phyloP scores from a whole-genome alignment of 2,329 filamentous ascomycete genomes.

The Claviceps citrina region DNA sequence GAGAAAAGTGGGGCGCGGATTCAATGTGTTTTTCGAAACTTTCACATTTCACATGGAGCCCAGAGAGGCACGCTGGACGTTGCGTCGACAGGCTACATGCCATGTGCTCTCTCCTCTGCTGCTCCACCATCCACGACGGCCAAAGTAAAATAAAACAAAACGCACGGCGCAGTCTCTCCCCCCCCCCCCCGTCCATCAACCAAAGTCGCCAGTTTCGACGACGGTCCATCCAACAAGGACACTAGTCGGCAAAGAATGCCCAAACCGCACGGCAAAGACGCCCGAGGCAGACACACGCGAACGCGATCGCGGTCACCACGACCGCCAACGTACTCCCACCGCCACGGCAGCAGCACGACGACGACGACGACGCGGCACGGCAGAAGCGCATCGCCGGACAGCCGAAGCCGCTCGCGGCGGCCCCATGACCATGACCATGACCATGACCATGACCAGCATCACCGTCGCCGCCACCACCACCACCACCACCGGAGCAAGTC shows the following conservation, averaged over 20 bases:
- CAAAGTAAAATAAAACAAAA: too few species aligned
- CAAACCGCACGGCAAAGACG: background rate
- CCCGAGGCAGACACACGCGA: background rate
- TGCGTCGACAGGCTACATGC: too few species aligned
- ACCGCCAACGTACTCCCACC: background rate
- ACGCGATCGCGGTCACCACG: background rate
- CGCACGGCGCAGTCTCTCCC: too few species aligned
- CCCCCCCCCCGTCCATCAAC: too few species aligned
- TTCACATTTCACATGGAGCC: too few species aligned
- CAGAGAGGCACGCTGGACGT: too few species aligned
- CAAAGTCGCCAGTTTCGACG: too few species aligned
- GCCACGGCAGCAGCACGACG: background rate
- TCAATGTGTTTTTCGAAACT: too few species aligned
- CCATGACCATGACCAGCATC: slow-evolving; percentile 7
- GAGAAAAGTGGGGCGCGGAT: too few species aligned
- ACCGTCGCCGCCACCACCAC: slow-evolving; percentile 11
- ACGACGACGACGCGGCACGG: background rate
- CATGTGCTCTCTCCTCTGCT: too few species aligned
- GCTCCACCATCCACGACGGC: too few species aligned
- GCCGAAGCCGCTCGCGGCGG: slow-evolving; percentile 11
- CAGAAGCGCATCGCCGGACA: slow-evolving; percentile 5
- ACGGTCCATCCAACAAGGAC: background rate
- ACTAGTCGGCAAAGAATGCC: too few species aligned
- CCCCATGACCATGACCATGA: slow-evolving; percentile 10
- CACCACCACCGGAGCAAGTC: slow-evolving; percentile 1